phyloP scores from a whole-genome alignment of 768 basidiomycete genomes.

The Hortiboletus flavorubellus region DNA sequence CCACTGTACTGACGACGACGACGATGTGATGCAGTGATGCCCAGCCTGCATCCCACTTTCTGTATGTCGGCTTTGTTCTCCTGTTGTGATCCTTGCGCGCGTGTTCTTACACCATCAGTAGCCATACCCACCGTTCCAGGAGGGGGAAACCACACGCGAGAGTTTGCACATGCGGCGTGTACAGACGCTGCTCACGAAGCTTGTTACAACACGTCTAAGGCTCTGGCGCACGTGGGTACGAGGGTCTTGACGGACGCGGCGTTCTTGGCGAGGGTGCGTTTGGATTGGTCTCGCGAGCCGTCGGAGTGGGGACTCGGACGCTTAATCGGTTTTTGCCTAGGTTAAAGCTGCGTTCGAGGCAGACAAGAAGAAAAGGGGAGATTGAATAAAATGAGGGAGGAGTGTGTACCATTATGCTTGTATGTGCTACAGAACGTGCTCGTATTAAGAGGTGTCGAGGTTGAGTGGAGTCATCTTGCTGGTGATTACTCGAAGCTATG shows the following conservation, averaged over 20 bases:
- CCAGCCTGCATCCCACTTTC: constrained; percentile 69
- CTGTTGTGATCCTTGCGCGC: background rate
- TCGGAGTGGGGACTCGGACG: background rate
- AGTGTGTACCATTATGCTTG: background rate
- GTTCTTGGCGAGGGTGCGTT: constrained; percentile 54
- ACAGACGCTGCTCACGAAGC: constrained; percentile 61
- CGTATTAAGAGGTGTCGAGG: too few relatives aligned
- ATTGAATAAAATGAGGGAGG: background rate
- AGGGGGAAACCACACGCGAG: constrained; percentile 75
- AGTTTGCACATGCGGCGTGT: constrained; percentile 58
- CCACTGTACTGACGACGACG: background rate
- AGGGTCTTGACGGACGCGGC: constrained; percentile 61
- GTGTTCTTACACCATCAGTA: constrained; percentile 20
- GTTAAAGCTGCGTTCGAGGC: constrained; percentile 47
- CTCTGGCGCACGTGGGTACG: constrained; percentile 64
- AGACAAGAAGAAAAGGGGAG: constrained; percentile 26
- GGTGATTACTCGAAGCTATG: background rate
- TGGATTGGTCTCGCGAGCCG: background rate
- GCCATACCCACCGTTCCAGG: constrained; percentile 69
- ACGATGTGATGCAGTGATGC: constrained; percentile 40
- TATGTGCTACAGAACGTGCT: too few relatives aligned
- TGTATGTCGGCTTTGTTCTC: constrained; percentile 11
- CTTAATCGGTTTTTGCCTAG: constrained; percentile 25
- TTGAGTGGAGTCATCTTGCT: background rate
- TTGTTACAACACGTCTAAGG: constrained; percentile 63